Evolutionary conservation across 371 early-diverging fungal genomes (phyloP), one percentile per base, ranked within the genome.

Genomic region (Apophysomyces variabilis): DNA sequence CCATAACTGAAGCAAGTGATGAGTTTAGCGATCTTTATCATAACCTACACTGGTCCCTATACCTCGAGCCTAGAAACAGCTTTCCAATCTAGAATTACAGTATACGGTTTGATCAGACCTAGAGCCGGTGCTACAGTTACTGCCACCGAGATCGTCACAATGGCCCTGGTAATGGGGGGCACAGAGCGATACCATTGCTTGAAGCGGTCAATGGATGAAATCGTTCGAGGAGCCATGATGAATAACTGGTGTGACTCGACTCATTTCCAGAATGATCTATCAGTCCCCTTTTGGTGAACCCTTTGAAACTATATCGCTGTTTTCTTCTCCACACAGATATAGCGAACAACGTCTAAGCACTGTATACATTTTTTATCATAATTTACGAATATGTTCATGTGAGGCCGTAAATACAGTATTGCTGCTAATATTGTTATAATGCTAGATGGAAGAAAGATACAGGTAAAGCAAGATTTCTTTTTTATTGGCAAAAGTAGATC

Each of bases 81-180:
- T 16, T 54, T 66, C 85, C 88, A 87, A 61, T 72, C 66, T 35
- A 84, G 77, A 16, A 76, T 69, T 14, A 87, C 41, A 7, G 61
- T 60, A 43, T 66, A 63, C n/a, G 76, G 85, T 39, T 64, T 32
- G 36, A 88, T 54, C 9, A 89, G 26, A 1, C 82, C 77, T 26
- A 90, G 45, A 0, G 80, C 66, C 1, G 82, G 70, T 0, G 73
- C 74, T 7, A 89, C 60, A 1, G 90, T 83, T 5, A 85, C 62
- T 21, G 78, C 83, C 46, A 89, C 67, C 8, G 87, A 84, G 1
- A 83, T 66, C 0, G 87, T 82, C 50, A 90, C 76, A 38, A 92
- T 67, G 26, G 81, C 65, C 44, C 88, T 74, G 26, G 92, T 92
- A 58, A 89, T 81, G 58, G 84, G 79, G 13, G 92, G 92, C 56